Conservation (phyloP, 78 protist genomes). For the Acrasis kona region DNA sequence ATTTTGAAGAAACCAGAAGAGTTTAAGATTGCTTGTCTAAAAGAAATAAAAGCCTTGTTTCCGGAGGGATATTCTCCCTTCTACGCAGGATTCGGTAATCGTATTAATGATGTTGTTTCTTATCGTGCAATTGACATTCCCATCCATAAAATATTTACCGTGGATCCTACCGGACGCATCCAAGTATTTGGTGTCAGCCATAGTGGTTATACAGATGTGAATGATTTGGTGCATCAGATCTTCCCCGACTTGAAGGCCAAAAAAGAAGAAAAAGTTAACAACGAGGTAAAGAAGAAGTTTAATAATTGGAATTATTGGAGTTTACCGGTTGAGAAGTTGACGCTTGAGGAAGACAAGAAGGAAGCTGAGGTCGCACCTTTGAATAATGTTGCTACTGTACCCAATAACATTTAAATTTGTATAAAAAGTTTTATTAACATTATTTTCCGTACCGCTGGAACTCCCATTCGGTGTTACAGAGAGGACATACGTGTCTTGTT, state of each 20-base stretch:
- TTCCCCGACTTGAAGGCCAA: constrained; percentile 31
- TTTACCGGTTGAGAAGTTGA: background rate
- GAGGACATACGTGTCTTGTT: constrained; percentile 68
- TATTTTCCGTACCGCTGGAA: constrained; percentile 63
- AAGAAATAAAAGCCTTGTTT: constrained; percentile 55
- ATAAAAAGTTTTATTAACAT: constrained; percentile 2
- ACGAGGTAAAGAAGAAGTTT: background rate
- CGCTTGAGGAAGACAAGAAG: background rate
- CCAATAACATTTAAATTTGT: background rate
- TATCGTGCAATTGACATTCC: background rate
- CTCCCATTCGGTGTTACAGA: constrained; percentile 63
- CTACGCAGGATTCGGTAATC: background rate
- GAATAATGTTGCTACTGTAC: background rate
- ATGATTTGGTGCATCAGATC: constrained; percentile 53
- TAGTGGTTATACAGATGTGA: constrained; percentile 25
- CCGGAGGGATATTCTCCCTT: constrained; percentile 29
- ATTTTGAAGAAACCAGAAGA: constrained; percentile 80
- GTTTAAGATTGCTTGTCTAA: constrained; percentile 81
- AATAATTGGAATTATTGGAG: constrained; percentile 19
- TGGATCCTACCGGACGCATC: background rate
- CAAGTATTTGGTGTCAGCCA: constrained; percentile 2
- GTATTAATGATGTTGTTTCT: background rate
- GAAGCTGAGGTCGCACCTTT: background rate
- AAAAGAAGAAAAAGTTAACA: background rate
- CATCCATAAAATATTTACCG: background rate